These are phyloP conservation scores for Aurinia saxatilis DNA, from an alignment of 345 rosid genomes.

Conservation along the genomic window DNA sequence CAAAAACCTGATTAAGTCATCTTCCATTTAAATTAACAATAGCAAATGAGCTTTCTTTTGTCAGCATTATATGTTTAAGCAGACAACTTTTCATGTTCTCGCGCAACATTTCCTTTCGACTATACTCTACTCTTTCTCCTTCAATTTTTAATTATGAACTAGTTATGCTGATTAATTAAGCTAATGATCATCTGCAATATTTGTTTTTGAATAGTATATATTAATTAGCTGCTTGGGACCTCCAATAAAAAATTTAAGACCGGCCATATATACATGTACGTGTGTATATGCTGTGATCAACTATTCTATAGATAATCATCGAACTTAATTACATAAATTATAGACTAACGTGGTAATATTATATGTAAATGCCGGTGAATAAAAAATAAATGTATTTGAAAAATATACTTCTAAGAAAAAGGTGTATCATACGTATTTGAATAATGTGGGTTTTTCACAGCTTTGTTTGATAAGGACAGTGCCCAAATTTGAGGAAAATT, in stretches of 20 bases:
- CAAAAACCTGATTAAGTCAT: conserved; percentile 28
- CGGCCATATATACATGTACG: no score
- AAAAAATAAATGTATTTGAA: neutral
- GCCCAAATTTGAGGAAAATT: conserved; percentile 7
- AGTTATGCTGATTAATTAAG: no score
- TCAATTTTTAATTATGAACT: neutral
- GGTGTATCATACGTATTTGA: neutral
- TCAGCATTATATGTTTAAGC: conserved; percentile 27
- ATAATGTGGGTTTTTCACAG: neutral
- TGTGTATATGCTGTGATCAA: no score
- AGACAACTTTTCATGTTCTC: conserved; percentile 32
- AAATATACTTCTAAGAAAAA: neutral
- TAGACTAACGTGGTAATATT: no score
- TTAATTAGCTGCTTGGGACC: no score
- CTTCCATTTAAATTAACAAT: conserved; percentile 19
- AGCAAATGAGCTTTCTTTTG: conserved; percentile 10
- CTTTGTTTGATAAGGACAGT: neutral
- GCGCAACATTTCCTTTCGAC: conserved; percentile 21
- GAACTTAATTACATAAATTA: no score
- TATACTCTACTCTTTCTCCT: conserved; percentile 7
- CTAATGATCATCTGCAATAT: no score
- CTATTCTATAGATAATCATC: no score
- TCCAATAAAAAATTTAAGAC: no score
- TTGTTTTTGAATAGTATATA: no score
- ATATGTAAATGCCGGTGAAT: conserved; percentile 4